These are phyloP conservation scores for Carallia brachiata DNA, from an alignment of 345 rosid genomes.

Conservation along the genomic window DNA sequence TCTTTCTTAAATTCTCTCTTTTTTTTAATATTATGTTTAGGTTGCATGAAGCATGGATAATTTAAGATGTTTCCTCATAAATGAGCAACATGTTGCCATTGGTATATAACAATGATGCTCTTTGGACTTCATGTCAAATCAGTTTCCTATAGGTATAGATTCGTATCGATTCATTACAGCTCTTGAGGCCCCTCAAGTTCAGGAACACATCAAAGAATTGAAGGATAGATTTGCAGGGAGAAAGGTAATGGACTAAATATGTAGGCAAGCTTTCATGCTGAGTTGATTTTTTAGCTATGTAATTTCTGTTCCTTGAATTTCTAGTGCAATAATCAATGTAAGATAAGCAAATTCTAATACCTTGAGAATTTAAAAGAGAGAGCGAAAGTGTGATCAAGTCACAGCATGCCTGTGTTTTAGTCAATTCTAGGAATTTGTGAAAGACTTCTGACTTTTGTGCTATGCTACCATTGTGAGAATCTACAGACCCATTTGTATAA, in stretches of 20 bases:
- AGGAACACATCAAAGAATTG: slow-evolving; percentile 73
- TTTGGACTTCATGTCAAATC: slow-evolving; percentile 25
- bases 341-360: too few species aligned
- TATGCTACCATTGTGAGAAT: too few species aligned
- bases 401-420: too few species aligned
- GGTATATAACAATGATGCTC: slow-evolving; percentile 10
- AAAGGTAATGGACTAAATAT: slow-evolving; percentile 47
- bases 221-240: slow-evolving; percentile 92
- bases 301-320: too few species aligned
- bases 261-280: too few species aligned
- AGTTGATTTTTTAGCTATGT: too few species aligned
- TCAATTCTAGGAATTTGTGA: too few species aligned
- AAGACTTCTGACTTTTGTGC: too few species aligned
- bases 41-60: slow-evolving; percentile 11
- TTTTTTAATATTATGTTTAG: background rate
- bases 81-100: slow-evolving; percentile 1
- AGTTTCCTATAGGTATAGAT: slow-evolving; percentile 99
- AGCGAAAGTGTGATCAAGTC: too few species aligned
- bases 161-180: slow-evolving; percentile 83
- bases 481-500: too few species aligned
- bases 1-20: slow-evolving; percentile 11
- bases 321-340: too few species aligned
- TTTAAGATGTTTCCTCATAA: background rate
- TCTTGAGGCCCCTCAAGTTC: slow-evolving; percentile 59
- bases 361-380: too few species aligned